These are phyloP conservation scores for Thalassiosira sp. DNA, from an alignment of 352 stramenopile genomes.

Conservation along the genomic window DNA sequence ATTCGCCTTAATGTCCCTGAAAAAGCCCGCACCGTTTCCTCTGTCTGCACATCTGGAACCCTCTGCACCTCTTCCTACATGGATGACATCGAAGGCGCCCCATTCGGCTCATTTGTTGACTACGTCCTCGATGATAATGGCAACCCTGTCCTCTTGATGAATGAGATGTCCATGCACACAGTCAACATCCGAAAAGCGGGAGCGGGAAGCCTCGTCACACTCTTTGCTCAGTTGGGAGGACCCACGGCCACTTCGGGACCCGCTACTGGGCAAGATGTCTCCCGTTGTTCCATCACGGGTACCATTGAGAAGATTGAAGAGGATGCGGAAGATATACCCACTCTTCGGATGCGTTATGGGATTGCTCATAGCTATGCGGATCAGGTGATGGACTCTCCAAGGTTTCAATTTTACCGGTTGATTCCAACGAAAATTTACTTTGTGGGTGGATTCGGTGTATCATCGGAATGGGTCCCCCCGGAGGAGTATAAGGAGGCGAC, in stretches of 20 bases:
- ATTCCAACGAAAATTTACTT: slow-evolving; percentile 84
- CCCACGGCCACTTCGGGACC: slow-evolving; percentile 29
- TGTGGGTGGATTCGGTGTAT: slow-evolving; percentile 87
- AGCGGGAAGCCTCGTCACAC: slow-evolving; percentile 59
- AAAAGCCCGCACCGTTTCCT: slow-evolving; percentile 80
- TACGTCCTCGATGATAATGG: slow-evolving; percentile 86
- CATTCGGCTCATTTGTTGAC: slow-evolving; percentile 87
- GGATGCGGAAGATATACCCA: slow-evolving; percentile 67
- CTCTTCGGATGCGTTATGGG: slow-evolving; percentile 82
- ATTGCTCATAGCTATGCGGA: slow-evolving; percentile 87
- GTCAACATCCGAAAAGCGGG: slow-evolving; percentile 82
- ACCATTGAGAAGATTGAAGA: slow-evolving; percentile 67
- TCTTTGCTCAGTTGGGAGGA: slow-evolving; percentile 79
- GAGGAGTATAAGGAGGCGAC: slow-evolving; percentile 82
- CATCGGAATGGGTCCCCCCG: slow-evolving; percentile 84
- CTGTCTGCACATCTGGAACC: slow-evolving; percentile 79
- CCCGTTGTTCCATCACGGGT: slow-evolving; percentile 81
- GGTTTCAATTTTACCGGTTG: slow-evolving; percentile 87
- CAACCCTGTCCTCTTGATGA: slow-evolving; percentile 87
- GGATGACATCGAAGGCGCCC: slow-evolving; percentile 73
- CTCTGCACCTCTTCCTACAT: slow-evolving; percentile 79
- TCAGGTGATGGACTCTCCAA: slow-evolving; percentile 85
- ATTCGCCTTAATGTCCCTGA: slow-evolving; percentile 81
- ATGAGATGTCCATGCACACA: slow-evolving; percentile 86
- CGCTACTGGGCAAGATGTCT: slow-evolving; percentile 68